Evolutionary conservation across 2,329 filamentous ascomycete genomes (phyloP), one percentile per base, ranked within the genome.

Genomic region (Sclerotinia subarctica): DNA sequence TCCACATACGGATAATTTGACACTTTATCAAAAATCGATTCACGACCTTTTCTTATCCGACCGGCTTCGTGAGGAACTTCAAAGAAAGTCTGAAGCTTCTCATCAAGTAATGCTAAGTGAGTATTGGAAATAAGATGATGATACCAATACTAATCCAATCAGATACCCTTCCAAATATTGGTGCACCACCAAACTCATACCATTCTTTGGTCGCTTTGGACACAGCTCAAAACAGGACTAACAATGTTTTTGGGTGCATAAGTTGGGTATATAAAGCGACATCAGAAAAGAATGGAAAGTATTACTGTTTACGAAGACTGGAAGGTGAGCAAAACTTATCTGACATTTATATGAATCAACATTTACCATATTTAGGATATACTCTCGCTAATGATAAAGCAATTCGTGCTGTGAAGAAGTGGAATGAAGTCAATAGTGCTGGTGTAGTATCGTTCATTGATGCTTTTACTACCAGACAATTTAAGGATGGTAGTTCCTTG

Each of bases 181-280:
- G 93, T 7, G n/a, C 29, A n/a, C 85, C 88, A 69, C 85, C 98
- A 66, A 93, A 96, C 75, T 90, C 93, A 74, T 98, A 95, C 77
- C 94, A 98, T 78, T 96, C 93, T 5, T 84, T 99, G 15, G 93
- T 97, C 11, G 92, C 94, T 5, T 82, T 99, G 54, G 94, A 98
- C 78, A 91, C 89, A 11, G 90, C 85, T 62, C 88, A 92, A 70
- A 87, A 93, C 72, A 94, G 93, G 78, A 93, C 90, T 72, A 86
- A 89, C 5, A 85, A 87, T 17, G 87, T 91, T 21, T 97, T 97
- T 79, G 93, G 93, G 38, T 96, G 93, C 75, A 88, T 90, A 7
- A 97, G 90, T 74, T 98, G 94, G 93, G 87, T 97, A 0, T 99
- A 97, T 82, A 98, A 98, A 81, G 94, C 94, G 11, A 89, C 90